These are phyloP conservation scores for Naganishia albida DNA, from an alignment of 1,284 basidiomycete genomes.

Conservation along the genomic window DNA sequence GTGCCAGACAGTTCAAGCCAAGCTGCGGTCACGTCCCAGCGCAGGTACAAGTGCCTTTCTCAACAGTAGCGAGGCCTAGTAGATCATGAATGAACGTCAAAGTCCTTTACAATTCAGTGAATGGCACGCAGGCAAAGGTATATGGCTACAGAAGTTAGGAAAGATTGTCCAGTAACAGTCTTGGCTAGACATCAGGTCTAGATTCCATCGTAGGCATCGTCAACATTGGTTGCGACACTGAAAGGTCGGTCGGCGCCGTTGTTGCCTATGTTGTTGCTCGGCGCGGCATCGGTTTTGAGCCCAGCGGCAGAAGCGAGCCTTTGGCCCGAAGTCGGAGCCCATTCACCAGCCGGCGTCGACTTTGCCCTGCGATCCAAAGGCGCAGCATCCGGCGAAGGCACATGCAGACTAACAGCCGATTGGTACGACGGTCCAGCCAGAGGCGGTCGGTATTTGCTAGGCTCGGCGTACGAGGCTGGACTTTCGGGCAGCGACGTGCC, in stretches of 20 bases:
- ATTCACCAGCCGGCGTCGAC: background rate
- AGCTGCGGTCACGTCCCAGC: too few relatives aligned
- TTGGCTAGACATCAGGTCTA: background rate
- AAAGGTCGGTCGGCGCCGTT: background rate
- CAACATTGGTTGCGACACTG: slow-evolving; percentile 14
- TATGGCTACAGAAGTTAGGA: background rate
- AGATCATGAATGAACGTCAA: too few relatives aligned
- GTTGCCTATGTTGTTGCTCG: background rate
- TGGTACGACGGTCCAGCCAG: slow-evolving; percentile 1
- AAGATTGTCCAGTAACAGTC: background rate
- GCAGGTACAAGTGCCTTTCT: too few relatives aligned
- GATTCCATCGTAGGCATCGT: slow-evolving; percentile 21
- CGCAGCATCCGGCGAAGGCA: slow-evolving; percentile 2
- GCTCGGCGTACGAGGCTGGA: slow-evolving; percentile 18
- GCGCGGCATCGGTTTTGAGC: background rate
- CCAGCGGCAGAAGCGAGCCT: slow-evolving; percentile 6
- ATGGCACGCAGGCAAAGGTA: too few relatives aligned
- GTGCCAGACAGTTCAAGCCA: too few relatives aligned
- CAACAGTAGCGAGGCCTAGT: too few relatives aligned
- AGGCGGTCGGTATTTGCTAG: slow-evolving; percentile 4
- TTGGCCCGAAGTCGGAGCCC: slow-evolving; percentile 9
- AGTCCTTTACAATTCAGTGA: too few relatives aligned
- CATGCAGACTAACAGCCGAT: slow-evolving; percentile 19
- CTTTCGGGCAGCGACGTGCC: slow-evolving; percentile 27
- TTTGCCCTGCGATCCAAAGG: background rate